Evolutionary conservation across 805 yeast genomes (phyloP).

Genomic region (Yamadazyma nakazawae): DNA sequence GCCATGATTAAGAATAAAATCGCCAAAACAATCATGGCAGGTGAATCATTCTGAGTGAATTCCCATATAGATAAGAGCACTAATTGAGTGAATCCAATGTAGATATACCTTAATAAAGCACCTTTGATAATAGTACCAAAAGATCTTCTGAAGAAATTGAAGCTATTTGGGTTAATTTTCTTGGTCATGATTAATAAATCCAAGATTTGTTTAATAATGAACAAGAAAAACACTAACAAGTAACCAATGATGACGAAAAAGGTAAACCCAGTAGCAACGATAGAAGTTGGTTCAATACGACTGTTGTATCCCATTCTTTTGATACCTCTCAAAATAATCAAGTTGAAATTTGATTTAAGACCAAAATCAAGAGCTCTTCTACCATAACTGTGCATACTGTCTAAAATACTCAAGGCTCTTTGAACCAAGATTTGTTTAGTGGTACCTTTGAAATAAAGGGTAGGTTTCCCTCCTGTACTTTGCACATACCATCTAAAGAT

Average conservation of each 20-base stretch:
- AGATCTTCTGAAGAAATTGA: slow-evolving; percentile 47
- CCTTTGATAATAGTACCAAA: slow-evolving; percentile 72
- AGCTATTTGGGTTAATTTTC: slow-evolving; percentile 49
- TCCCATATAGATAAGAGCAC: slow-evolving; percentile 83
- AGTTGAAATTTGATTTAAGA: slow-evolving; percentile 51
- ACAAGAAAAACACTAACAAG: slow-evolving; percentile 59
- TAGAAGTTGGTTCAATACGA: slow-evolving; percentile 75
- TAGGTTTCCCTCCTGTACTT: slow-evolving; percentile 85
- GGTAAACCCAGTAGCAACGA: slow-evolving; percentile 84
- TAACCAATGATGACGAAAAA: slow-evolving; percentile 78
- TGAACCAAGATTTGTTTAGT: slow-evolving; percentile 74
- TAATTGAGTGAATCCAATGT: slow-evolving; percentile 82
- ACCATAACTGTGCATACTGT: slow-evolving; percentile 19
- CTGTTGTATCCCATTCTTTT: slow-evolving; percentile 77
- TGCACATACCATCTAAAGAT: slow-evolving; percentile 83
- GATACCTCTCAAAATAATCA: slow-evolving; percentile 80
- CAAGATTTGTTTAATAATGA: slow-evolving; percentile 49
- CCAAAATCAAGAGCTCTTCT: slow-evolving; percentile 31
- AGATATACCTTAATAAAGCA: slow-evolving; percentile 69
- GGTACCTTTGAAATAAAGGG: slow-evolving; percentile 58
- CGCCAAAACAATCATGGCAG: slow-evolving; percentile 83
- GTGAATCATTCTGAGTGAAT: slow-evolving; percentile 75
- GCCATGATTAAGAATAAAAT: slow-evolving; percentile 64
- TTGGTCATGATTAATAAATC: slow-evolving; percentile 46
- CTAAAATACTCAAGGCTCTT: slow-evolving; percentile 45